Evolutionary conservation across 2,329 filamentous ascomycete species (phyloP).

Genomic region (Alternaria postmessia): DNA sequence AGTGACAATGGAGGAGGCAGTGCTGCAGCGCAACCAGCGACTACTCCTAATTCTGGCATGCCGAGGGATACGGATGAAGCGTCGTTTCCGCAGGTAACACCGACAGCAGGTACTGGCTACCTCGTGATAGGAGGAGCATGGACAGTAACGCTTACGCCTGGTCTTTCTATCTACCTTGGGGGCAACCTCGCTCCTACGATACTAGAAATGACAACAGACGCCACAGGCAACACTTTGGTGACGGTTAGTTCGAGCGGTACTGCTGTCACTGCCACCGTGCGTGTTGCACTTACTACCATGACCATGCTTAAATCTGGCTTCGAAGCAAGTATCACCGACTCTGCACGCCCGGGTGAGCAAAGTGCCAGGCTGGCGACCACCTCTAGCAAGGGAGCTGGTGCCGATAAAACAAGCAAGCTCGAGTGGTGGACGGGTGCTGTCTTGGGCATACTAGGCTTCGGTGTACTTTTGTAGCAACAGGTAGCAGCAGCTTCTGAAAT

Average conservation of each 20-base stretch:
- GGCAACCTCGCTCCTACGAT: conserved; percentile 24
- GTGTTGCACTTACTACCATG: conserved; percentile 27
- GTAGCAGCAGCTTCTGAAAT: not conserved
- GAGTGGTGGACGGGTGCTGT: conserved; percentile 18
- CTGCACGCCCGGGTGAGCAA: conserved; percentile 10
- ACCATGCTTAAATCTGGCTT: conserved; percentile 30
- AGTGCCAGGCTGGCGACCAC: conserved; percentile 9
- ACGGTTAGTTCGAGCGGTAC: conserved; percentile 39
- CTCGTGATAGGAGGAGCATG: conserved; percentile 31
- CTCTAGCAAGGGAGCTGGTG: conserved; percentile 11
- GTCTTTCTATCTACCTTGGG: conserved; percentile 38
- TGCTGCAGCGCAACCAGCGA: not conserved
- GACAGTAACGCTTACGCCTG: conserved; percentile 36
- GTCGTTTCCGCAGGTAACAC: conserved; percentile 1
- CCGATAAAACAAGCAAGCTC: not conserved
- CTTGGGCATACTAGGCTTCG: conserved; percentile 15
- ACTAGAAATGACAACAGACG: conserved; percentile 35
- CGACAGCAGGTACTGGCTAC: conserved; percentile 6
- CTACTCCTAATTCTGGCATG: conserved; percentile 1
- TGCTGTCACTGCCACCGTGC: conserved; percentile 36
- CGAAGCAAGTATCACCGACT: conserved; percentile 30
- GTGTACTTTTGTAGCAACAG: not conserved
- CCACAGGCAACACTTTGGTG: conserved; percentile 35
- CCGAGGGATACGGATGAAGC: conserved; percentile 3
- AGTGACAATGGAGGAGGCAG: not conserved